phyloP scores from a whole-genome alignment of 345 rosid species.

The Stellera chamaejasme region DNA sequence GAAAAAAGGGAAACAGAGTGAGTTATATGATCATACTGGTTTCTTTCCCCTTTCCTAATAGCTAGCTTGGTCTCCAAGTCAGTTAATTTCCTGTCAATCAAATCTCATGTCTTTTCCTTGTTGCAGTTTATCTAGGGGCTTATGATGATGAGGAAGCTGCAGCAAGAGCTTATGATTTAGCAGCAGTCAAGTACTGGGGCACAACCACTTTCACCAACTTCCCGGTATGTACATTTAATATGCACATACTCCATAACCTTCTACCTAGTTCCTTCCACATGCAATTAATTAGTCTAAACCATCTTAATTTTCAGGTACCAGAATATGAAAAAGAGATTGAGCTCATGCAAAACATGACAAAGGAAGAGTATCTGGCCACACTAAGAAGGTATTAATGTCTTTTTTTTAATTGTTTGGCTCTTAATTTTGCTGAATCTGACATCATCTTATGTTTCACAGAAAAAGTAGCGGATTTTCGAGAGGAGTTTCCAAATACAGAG shows the following conservation, averaged over 20 bases:
- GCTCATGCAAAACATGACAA: constrained; percentile 49
- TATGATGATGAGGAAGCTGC: constrained; percentile 72
- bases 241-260: no score
- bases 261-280: no score
- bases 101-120: constrained; percentile 11
- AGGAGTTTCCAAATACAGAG: constrained; percentile 63
- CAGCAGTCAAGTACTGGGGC: constrained; percentile 69
- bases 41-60: background rate
- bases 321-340: constrained; percentile 51
- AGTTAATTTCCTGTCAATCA: constrained; percentile 3
- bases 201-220: constrained; percentile 53
- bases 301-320: constrained; percentile 23
- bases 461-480: constrained; percentile 72
- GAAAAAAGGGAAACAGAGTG: constrained; percentile 72
- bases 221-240: constrained; percentile 22
- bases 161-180: constrained; percentile 64
- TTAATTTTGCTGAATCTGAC: background rate
- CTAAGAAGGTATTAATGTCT: constrained; percentile 38
- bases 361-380: constrained; percentile 60
- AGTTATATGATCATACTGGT: background rate
- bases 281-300: background rate
- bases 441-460: constrained; percentile 18
- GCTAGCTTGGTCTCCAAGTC: background rate
- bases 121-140: constrained; percentile 64
- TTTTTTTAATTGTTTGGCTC: background rate